Conservation (phyloP, 179 eudicot species). For the Corrigiola litoralis region DNA sequence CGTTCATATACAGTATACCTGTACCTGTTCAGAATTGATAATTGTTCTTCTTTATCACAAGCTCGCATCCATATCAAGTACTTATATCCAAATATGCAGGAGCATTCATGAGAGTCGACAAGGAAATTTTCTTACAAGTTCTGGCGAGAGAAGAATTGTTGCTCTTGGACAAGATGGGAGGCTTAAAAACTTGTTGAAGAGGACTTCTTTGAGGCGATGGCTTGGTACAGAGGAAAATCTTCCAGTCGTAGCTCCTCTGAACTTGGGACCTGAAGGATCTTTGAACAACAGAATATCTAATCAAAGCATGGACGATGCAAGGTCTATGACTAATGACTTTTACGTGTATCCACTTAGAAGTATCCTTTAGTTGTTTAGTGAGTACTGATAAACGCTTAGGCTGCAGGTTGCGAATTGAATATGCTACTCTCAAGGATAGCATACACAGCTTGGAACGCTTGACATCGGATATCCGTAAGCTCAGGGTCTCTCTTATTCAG, state of each 20-base stretch:
- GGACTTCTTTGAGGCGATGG: constrained; percentile 58
- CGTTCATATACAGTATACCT: too few relatives aligned
- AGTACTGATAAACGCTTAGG: constrained; percentile 7
- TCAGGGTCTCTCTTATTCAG: constrained; percentile 69
- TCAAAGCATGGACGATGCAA: constrained; percentile 59
- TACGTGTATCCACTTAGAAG: too few relatives aligned
- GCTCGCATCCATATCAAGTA: constrained; percentile 1
- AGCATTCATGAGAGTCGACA: constrained; percentile 33
- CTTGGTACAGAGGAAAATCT: constrained; percentile 39
- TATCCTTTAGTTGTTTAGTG: constrained; percentile 6
- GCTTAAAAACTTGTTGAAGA: constrained; percentile 63
- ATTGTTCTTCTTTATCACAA: neutral
- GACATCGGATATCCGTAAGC: constrained; percentile 61
- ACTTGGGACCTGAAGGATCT: constrained; percentile 34
- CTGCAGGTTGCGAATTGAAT: constrained; percentile 55
- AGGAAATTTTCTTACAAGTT: constrained; percentile 30
- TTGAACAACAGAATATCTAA: constrained; percentile 29
- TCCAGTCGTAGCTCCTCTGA: constrained; percentile 37
- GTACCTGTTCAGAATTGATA: neutral
- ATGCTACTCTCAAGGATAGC: constrained; percentile 84
- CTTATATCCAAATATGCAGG: constrained; percentile 33
- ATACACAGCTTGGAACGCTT: constrained; percentile 83
- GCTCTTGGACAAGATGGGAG: constrained; percentile 57
- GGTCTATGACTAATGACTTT: constrained; percentile 43
- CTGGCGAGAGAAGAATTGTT: constrained; percentile 34